Conservation (phyloP, 164 flowering plant species). For the Taxillus chinensis region DNA sequence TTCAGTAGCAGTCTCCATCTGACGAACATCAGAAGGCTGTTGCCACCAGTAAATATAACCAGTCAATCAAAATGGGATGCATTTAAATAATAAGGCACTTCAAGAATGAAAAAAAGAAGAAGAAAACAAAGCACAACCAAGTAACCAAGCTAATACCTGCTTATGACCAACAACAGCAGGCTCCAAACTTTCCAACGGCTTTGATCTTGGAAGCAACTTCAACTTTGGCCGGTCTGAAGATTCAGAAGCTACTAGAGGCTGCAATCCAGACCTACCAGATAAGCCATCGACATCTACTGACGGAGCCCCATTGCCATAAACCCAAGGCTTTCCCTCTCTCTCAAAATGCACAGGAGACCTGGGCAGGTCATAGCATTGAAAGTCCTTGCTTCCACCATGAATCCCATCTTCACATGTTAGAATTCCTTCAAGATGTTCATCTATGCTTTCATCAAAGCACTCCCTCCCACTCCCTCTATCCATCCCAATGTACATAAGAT, state of each 20-base stretch:
- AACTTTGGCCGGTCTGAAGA: conserved; percentile 63
- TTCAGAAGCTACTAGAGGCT: conserved; percentile 25
- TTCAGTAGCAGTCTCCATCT: conserved; percentile 22
- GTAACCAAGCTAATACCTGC: conserved; percentile 32
- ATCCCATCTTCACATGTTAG: conserved; percentile 18
- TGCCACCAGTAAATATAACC: conserved; percentile 20
- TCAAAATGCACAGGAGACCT: conserved; percentile 21
- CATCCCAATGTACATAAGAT: conserved; percentile 6
- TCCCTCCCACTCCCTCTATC: conserved; percentile 21
- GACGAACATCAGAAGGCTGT: conserved; percentile 19
- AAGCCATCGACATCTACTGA: conserved; percentile 23
- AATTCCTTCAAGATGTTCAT: conserved; percentile 28
- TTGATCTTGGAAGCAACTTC: conserved; percentile 71
- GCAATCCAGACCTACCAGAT: conserved; percentile 23
- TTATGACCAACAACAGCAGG: conserved; percentile 26
- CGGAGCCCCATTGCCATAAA: conserved; percentile 16
- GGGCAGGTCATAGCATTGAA: conserved; percentile 20
- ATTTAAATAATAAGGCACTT: conserved; percentile 2
- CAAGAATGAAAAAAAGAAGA: background rate
- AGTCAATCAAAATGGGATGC: conserved; percentile 1
- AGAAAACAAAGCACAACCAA: background rate
- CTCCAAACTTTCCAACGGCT: conserved; percentile 49
- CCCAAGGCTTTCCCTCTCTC: conserved; percentile 17
- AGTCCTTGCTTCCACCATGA: conserved; percentile 26
- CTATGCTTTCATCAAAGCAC: conserved; percentile 17